Conservation (phyloP, 2,329 filamentous ascomycete species). For the Cucurbitaria berberidis region DNA sequence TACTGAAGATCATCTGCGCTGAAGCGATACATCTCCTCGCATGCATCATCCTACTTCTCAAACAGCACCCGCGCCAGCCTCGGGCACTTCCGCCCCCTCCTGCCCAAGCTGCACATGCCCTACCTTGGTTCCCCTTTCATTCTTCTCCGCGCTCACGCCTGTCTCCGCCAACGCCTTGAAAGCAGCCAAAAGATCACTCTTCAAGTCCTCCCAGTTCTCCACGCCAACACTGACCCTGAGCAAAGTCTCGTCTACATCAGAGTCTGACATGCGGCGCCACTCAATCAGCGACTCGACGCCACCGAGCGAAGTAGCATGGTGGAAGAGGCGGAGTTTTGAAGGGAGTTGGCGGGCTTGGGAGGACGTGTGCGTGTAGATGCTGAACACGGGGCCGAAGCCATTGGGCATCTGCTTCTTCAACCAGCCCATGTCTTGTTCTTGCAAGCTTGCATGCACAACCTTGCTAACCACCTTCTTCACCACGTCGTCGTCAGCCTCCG, state of each 20-base stretch:
- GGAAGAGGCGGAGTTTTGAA: constrained; percentile 80
- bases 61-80: constrained; percentile 25
- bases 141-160: background rate
- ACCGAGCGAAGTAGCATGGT: constrained; percentile 92
- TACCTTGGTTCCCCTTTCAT: background rate
- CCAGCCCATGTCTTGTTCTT: constrained; percentile 70
- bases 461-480: constrained; percentile 64
- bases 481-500: constrained; percentile 49
- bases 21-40: too few relatives aligned
- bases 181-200: constrained; percentile 66
- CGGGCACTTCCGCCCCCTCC: constrained; percentile 24
- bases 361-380: constrained; percentile 68
- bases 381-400: constrained; percentile 89
- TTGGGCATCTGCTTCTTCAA: constrained; percentile 85
- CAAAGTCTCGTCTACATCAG: constrained; percentile 71
- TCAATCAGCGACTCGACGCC: constrained; percentile 96
- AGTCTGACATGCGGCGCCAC: constrained; percentile 91
- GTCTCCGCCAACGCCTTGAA: constrained; percentile 29
- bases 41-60: constrained; percentile 27
- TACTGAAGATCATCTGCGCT: too few relatives aligned
- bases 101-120: constrained; percentile 31
- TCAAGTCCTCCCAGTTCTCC: constrained; percentile 85
- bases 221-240: constrained; percentile 85
- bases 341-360: constrained; percentile 72
- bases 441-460: constrained; percentile 80